phyloP scores from a whole-genome alignment of 495 filamentous ascomycete genomes.

The Neurospora terricola region DNA sequence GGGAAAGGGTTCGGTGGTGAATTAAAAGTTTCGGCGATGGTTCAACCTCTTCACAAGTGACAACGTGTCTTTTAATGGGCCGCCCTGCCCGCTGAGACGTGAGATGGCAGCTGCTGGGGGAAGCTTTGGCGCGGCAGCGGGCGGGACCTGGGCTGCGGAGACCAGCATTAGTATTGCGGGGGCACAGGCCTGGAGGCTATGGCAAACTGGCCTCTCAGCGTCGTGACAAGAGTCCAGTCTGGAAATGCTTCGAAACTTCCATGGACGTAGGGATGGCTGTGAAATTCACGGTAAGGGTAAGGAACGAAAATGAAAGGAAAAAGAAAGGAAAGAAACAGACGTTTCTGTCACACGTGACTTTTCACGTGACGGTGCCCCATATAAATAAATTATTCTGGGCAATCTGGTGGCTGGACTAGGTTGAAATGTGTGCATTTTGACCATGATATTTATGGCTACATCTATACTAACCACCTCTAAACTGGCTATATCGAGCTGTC shows the following conservation, averaged over 20 bases:
- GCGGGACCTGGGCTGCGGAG: constrained; percentile 6
- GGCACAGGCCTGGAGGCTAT: constrained; percentile 6
- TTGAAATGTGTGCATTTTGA: too few species aligned
- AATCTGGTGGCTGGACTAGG: too few species aligned
- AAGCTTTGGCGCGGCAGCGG: constrained; percentile 6
- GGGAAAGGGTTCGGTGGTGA: constrained; percentile 11
- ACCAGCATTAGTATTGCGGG: constrained; percentile 11
- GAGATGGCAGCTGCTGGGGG: constrained; percentile 11
- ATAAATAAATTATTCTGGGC: too few species aligned
- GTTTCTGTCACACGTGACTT: too few species aligned
- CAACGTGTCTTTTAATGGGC: constrained; percentile 28
- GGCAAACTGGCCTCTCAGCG: constrained; percentile 12
- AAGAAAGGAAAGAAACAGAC: too few species aligned
- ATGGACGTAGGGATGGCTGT: background rate
- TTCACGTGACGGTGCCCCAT: too few species aligned
- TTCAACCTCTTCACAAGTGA: constrained; percentile 14
- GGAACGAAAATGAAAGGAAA: too few species aligned
- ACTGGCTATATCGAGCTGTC: too few species aligned
- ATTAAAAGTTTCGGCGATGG: constrained; percentile 20
- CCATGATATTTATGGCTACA: too few species aligned
- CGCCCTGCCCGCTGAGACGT: background rate
- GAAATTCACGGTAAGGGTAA: too few species aligned
- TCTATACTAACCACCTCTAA: too few species aligned
- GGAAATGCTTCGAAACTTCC: constrained; percentile 21
- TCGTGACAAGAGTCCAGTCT: background rate